Percentiles rank a stretch among this genome's conserved stretches.
Conservation (phyloP, 2,329 filamentous ascomycete genomes). For the Trichophyton verrucosum region DNA sequence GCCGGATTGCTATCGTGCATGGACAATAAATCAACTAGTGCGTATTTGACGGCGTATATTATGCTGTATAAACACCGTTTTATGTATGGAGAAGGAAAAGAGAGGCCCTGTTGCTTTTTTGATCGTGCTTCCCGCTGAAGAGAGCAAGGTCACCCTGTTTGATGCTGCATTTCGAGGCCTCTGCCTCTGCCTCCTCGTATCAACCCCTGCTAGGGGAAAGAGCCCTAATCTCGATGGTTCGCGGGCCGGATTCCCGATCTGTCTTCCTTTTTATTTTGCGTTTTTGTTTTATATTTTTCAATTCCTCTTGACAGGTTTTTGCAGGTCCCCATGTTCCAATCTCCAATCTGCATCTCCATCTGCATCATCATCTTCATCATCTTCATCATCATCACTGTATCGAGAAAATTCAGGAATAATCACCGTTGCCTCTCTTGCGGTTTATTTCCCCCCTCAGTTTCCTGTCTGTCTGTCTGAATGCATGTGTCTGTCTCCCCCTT, state of each 20-base stretch:
- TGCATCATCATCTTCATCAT: background rate
- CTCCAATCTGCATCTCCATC: background rate
- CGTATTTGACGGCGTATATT: background rate
- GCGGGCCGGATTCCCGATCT: slow-evolving; percentile 4
- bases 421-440: background rate
- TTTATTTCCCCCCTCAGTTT: too few species aligned
- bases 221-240: slow-evolving; percentile 3
- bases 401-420: background rate
- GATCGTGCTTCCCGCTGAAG: slow-evolving; percentile 3
- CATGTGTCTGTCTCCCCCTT: background rate
- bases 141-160: background rate
- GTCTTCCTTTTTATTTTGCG: background rate
- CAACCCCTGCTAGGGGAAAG: background rate
- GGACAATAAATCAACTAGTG: background rate
- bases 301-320: background rate
- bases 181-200: background rate
- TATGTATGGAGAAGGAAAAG: background rate
- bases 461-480: too few species aligned
- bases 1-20: background rate
- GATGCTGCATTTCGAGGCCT: too few species aligned
- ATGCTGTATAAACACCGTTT: background rate
- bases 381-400: background rate
- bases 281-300: background rate
- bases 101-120: background rate
- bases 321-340: background rate